phyloP scores from a whole-genome alignment of 768 basidiomycete genomes.

The Mycena vitilis region DNA sequence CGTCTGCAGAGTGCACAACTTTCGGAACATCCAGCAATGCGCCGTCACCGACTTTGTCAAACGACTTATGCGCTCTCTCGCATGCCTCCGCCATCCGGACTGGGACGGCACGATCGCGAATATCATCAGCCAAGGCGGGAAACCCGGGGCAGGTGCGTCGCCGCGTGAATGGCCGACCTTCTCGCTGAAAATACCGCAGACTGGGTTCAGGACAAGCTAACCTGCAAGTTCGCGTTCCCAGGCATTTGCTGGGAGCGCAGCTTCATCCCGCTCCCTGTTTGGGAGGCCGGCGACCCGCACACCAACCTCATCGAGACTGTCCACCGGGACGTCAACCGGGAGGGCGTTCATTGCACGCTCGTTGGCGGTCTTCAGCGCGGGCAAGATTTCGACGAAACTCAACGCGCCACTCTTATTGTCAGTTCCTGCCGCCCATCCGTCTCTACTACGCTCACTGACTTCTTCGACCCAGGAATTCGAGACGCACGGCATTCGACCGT shows the following conservation, averaged over 20 bases:
- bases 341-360: slow-evolving; percentile 1
- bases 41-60: no score
- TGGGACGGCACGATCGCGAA: no score
- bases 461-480: no score
- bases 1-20: no score
- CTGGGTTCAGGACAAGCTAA: neutral
- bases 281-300: neutral
- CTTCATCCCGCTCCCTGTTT: slow-evolving; percentile 1
- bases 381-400: neutral
- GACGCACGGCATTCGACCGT: no score
- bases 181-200: neutral
- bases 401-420: neutral
- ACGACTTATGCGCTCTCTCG: no score
- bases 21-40: no score
- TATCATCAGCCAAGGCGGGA: no score
- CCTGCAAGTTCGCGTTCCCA: neutral
- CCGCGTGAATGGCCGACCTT: neutral
- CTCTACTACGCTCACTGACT: no score
- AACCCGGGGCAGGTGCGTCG: no score
- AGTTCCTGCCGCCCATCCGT: no score
- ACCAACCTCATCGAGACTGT: slow-evolving; percentile 7
- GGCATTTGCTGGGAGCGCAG: slow-evolving; percentile 4
- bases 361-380: neutral
- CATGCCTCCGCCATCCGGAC: no score
- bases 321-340: slow-evolving; percentile 7